Evolutionary conservation across 768 basidiomycete species (phyloP).

Genomic region (Amanita exitialis): DNA sequence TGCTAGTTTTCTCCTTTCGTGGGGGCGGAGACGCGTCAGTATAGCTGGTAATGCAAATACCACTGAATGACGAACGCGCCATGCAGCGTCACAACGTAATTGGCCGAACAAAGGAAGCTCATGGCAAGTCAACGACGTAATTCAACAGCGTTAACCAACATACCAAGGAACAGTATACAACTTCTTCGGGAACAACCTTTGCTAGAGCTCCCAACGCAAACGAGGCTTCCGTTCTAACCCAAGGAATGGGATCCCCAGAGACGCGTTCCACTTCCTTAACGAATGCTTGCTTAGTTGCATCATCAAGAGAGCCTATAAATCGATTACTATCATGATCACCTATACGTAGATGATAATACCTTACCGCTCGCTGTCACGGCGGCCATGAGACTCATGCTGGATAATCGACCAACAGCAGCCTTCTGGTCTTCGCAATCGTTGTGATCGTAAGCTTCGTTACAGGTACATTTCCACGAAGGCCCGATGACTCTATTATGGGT

Average conservation of each 20-base stretch:
- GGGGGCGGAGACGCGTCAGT: slow-evolving; percentile 50
- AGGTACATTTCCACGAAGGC: slow-evolving; percentile 3
- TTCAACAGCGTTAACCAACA: slow-evolving; percentile 11
- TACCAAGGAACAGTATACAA: slow-evolving; percentile 57
- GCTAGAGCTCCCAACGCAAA: slow-evolving; percentile 85
- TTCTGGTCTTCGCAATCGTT: slow-evolving; percentile 32
- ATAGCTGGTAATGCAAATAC: slow-evolving; percentile 80
- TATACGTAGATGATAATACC: slow-evolving; percentile 13
- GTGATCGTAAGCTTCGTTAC: slow-evolving; percentile 11
- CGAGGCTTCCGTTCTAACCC: slow-evolving; percentile 79
- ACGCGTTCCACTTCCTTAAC: slow-evolving; percentile 69
- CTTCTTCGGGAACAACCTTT: slow-evolving; percentile 73
- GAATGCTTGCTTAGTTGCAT: slow-evolving; percentile 50
- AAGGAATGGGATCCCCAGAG: slow-evolving; percentile 54
- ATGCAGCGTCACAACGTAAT: slow-evolving; percentile 56
- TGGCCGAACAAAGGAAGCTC: slow-evolving; percentile 76
- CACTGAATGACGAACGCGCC: slow-evolving; percentile 84
- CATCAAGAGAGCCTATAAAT: slow-evolving; percentile 39
- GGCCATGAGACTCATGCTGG: slow-evolving; percentile 91
- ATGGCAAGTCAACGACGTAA: slow-evolving; percentile 6
- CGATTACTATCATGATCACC: slow-evolving; percentile 7
- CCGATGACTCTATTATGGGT: background rate
- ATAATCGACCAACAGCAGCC: slow-evolving; percentile 75
- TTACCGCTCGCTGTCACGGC: slow-evolving; percentile 73
- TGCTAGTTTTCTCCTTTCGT: slow-evolving; percentile 53